Conservation (phyloP, 306 rosid genomes). For the Castanea crenata region DNA sequence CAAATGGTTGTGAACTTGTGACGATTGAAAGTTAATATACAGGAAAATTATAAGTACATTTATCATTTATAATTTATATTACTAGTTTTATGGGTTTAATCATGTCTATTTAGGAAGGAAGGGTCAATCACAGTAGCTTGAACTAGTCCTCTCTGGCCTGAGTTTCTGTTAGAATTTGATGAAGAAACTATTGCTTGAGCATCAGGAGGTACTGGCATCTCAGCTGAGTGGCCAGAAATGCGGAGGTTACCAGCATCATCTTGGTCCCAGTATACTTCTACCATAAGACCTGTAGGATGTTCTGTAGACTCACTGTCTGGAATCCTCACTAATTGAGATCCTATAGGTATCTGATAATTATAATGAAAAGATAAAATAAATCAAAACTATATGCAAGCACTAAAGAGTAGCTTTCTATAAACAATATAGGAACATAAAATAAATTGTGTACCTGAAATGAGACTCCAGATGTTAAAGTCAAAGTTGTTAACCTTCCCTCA, state of each 20-base stretch:
- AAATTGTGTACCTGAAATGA: conserved; percentile 41
- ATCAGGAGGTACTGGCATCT: conserved; percentile 47
- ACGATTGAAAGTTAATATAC: no score
- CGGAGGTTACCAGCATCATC: conserved; percentile 72
- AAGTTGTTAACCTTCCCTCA: conserved; percentile 55
- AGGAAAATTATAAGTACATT: no score
- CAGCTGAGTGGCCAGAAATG: conserved; percentile 58
- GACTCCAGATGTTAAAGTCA: conserved; percentile 65
- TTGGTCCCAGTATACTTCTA: conserved; percentile 84
- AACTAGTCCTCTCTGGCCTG: conserved; percentile 23
- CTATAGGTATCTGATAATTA: conserved; percentile 58
- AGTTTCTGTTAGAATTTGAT: conserved; percentile 19
- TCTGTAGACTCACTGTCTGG: conserved; percentile 68
- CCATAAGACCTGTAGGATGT: conserved; percentile 68
- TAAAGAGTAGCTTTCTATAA: no score
- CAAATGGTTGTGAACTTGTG: no score
- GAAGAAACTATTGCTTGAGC: conserved; percentile 29
- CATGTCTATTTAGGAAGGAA: no score
- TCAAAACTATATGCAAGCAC: no score
- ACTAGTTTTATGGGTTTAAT: no score
- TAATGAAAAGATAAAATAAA: not conserved
- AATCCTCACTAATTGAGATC: conserved; percentile 73
- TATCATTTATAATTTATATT: no score
- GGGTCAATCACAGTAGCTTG: conserved; percentile 60
- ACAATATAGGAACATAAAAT: not conserved